These are phyloP conservation scores for Plantago coronopus DNA, from an alignment of 305 asterid genomes.

Conservation along the genomic window DNA sequence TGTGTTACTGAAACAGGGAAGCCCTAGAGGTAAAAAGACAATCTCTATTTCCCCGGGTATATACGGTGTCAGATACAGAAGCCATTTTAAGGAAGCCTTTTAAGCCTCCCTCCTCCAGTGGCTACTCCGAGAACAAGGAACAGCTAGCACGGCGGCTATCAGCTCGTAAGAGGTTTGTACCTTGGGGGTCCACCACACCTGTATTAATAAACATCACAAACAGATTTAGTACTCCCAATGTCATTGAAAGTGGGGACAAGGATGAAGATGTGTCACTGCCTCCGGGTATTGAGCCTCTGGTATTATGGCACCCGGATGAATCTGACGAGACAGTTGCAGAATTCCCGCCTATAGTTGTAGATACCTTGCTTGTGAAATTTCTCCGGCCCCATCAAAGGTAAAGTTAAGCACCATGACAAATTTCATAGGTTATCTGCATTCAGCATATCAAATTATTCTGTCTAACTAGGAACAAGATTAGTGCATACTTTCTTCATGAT, in stretches of 20 bases:
- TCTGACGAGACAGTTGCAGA: conserved; percentile 33
- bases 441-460: background rate
- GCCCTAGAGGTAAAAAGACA: conserved; percentile 73
- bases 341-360: conserved; percentile 51
- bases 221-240: conserved; percentile 38
- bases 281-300: conserved; percentile 79
- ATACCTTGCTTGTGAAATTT: conserved; percentile 80
- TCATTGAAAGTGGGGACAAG: conserved; percentile 37
- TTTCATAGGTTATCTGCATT: conserved; percentile 19
- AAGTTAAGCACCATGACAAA: conserved; percentile 2
- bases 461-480: conserved; percentile 2
- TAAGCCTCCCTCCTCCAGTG: conserved; percentile 76
- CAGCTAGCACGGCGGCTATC: conserved; percentile 69
- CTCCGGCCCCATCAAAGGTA: conserved; percentile 99
- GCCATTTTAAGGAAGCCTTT: conserved; percentile 73
- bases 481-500: conserved; percentile 15
- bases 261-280: conserved; percentile 62
- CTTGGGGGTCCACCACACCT: conserved; percentile 89
- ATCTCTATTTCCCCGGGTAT: conserved; percentile 80
- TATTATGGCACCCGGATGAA: conserved; percentile 83
- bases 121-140: conserved; percentile 62
- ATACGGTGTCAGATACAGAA: conserved; percentile 64
- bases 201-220: conserved; percentile 62
- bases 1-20: conserved; percentile 57
- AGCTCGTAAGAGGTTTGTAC: conserved; percentile 93